phyloP scores from a whole-genome alignment of 257 asterid genomes.

The Mitragyna speciosa region DNA sequence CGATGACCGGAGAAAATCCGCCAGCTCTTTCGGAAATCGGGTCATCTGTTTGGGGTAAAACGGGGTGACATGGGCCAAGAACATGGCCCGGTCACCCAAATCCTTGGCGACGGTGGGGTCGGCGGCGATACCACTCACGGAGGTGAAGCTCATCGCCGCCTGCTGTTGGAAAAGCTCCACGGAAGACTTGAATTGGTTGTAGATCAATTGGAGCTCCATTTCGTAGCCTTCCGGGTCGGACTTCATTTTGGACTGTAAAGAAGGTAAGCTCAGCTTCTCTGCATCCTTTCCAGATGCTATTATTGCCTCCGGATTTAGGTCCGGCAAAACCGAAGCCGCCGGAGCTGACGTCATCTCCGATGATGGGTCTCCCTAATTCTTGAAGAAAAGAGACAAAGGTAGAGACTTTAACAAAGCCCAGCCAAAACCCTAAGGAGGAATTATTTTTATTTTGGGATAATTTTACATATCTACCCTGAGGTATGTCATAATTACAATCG shows the following conservation, averaged over 20 bases:
- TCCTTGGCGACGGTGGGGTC: slow-evolving; percentile 70
- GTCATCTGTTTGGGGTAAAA: slow-evolving; percentile 53
- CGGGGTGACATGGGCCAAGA: slow-evolving; percentile 77
- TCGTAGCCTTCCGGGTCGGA: slow-evolving; percentile 82
- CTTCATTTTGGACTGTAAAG: slow-evolving; percentile 79
- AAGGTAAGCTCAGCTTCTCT: slow-evolving; percentile 60
- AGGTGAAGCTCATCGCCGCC: slow-evolving; percentile 73
- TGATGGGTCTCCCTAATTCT: background rate
- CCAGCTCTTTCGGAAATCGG: slow-evolving; percentile 60
- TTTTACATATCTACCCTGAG: no score
- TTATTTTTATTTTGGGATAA: no score
- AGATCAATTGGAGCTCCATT: slow-evolving; percentile 56
- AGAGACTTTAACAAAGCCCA: slow-evolving; percentile 28
- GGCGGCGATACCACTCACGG: slow-evolving; percentile 62
- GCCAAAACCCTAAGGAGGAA: slow-evolving; percentile 2
- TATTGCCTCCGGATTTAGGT: slow-evolving; percentile 37
- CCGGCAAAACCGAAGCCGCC: slow-evolving; percentile 29
- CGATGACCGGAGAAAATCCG: slow-evolving; percentile 58
- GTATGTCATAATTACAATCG: no score
- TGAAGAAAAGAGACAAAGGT: background rate
- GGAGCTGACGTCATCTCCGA: slow-evolving; percentile 22
- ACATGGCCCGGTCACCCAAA: slow-evolving; percentile 71
- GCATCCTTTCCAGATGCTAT: slow-evolving; percentile 56
- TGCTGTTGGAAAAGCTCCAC: slow-evolving; percentile 81
- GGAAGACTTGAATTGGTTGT: slow-evolving; percentile 73